phyloP scores from a whole-genome alignment of 768 basidiomycete species.

The Panaeolus papilionaceus region DNA sequence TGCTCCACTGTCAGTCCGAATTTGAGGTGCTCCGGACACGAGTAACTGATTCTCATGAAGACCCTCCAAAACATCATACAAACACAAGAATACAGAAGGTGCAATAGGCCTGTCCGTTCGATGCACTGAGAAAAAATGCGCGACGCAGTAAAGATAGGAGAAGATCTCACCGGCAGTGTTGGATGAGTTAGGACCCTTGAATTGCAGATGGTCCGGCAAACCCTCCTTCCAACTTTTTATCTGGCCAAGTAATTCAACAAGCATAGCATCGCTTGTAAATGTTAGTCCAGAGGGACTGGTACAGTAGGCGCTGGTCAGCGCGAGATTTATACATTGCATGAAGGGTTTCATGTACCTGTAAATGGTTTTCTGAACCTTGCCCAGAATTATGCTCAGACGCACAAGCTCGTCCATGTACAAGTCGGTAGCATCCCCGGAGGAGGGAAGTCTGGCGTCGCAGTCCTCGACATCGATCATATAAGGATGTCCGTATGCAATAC shows the following conservation, averaged over 20 bases:
- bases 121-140: conserved; percentile 14
- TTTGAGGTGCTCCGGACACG: conserved; percentile 88
- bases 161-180: conserved; percentile 62
- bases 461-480: conserved; percentile 97
- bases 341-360: conserved; percentile 65
- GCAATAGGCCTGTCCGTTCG: conserved; percentile 71
- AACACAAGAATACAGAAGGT: conserved; percentile 87
- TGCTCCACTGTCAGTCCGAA: conserved; percentile 82
- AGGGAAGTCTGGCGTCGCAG: conserved; percentile 93
- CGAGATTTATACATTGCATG: conserved; percentile 10
- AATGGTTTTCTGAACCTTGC: conserved; percentile 90
- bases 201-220: conserved; percentile 81
- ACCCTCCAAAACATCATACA: conserved; percentile 98
- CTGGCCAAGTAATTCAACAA: conserved; percentile 67
- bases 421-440: conserved; percentile 80
- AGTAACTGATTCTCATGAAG: conserved; percentile 97
- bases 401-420: conserved; percentile 92
- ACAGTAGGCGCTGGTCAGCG: conserved; percentile 3
- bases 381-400: conserved; percentile 89
- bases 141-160: neutral
- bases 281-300: conserved; percentile 85
- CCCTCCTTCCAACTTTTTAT: conserved; percentile 79
- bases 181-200: conserved; percentile 71
- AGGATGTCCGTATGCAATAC: conserved; percentile 90
- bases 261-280: conserved; percentile 81